phyloP scores from a whole-genome alignment of 78 protist genomes.

The Pigoraptor vietnamica region DNA sequence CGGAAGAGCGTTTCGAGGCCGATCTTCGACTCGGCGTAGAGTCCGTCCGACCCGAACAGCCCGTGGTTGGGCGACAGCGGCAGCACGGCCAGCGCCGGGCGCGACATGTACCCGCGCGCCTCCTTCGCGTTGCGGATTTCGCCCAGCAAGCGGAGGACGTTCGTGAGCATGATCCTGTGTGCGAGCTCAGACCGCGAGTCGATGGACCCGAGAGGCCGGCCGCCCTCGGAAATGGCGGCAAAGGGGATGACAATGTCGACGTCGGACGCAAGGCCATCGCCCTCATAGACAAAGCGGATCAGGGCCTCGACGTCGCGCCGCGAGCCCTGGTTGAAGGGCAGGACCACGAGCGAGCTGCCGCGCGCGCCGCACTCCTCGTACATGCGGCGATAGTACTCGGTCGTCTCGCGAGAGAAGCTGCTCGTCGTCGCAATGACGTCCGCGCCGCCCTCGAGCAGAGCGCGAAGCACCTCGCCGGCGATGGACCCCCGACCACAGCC shows the following conservation, averaged over 20 bases:
- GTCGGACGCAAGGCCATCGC: slow-evolving; percentile 22
- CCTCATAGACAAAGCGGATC: slow-evolving; percentile 26
- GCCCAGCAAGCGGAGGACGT: slow-evolving; percentile 52
- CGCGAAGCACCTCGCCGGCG: slow-evolving; percentile 24
- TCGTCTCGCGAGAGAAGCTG: not conserved
- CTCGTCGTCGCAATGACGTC: slow-evolving; percentile 46
- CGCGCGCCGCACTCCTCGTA: slow-evolving; percentile 34
- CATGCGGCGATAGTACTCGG: slow-evolving; percentile 31
- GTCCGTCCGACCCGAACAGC: slow-evolving; percentile 62
- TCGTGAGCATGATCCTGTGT: slow-evolving; percentile 68
- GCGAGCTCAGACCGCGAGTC: slow-evolving; percentile 49
- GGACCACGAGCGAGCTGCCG: slow-evolving; percentile 31
- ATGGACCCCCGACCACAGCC: slow-evolving; percentile 57
- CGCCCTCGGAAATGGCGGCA: slow-evolving; percentile 63
- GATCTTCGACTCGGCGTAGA: slow-evolving; percentile 60
- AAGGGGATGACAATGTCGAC: slow-evolving; percentile 59
- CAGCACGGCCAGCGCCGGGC: slow-evolving; percentile 20
- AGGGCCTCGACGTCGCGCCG: slow-evolving; percentile 17
- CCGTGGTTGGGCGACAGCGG: slow-evolving; percentile 72
- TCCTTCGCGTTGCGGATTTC: slow-evolving; percentile 31
- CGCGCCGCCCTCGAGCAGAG: slow-evolving; percentile 33
- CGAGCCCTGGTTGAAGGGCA: slow-evolving; percentile 60
- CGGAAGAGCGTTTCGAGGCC: slow-evolving; percentile 57
- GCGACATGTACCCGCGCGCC: not conserved
- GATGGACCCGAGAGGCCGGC: slow-evolving; percentile 33